Conservation (phyloP, 83 land plant species). For the Thuja plicata region DNA sequence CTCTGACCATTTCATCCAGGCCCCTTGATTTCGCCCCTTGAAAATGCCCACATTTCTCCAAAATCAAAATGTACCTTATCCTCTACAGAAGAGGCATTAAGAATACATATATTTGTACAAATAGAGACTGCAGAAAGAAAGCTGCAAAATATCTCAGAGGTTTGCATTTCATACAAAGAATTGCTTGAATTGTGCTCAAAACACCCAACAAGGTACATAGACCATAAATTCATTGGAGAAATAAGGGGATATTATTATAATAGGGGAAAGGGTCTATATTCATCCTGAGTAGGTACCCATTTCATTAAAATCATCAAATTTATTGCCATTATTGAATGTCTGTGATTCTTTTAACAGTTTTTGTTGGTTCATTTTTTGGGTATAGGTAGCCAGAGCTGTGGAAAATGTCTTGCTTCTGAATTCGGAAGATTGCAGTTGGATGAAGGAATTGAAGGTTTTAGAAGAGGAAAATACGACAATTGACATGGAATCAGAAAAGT, state of each 20-base stretch:
- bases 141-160: conserved; percentile 26
- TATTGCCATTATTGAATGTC: not conserved
- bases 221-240: conserved; percentile 10
- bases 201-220: not conserved
- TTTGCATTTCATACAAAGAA: conserved; percentile 33
- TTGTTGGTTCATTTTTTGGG: not conserved
- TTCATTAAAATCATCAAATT: not conserved
- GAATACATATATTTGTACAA: not conserved
- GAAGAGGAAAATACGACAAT: conserved; percentile 12
- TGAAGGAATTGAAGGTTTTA: conserved; percentile 9
- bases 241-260: conserved; percentile 14
- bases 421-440: not conserved
- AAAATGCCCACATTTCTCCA: not conserved
- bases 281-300: conserved; percentile 15
- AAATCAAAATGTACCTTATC: too few species aligned
- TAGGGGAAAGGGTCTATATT: conserved; percentile 17
- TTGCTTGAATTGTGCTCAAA: conserved; percentile 26
- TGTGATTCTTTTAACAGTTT: not conserved
- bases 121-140: conserved; percentile 28
- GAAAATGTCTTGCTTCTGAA: not conserved
- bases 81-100: not conserved
- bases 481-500: conserved; percentile 18
- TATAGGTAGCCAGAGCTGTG: conserved; percentile 4
- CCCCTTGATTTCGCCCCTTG: not conserved
- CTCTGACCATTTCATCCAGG: not conserved